Base-by-base conservation (phyloP, 2,329 filamentous ascomycete species). In the Samsoniella hepiali region DNA sequence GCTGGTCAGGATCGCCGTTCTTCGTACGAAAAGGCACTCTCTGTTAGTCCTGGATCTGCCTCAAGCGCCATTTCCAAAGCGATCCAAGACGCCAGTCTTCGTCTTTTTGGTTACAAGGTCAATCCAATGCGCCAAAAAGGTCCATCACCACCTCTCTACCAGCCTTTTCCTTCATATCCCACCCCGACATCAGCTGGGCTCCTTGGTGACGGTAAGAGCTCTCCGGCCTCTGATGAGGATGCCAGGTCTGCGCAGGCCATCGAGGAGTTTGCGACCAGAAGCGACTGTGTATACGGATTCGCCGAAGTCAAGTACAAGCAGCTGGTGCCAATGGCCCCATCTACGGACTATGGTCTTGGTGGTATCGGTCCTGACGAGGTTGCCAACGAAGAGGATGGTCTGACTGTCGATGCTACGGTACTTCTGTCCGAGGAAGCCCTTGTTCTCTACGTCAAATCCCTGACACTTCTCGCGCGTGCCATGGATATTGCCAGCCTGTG, bases 271-370 rank as follows among this genome's bases (percentile, higher is more conserved):
- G 95, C 95, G 1, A 95, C 93, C 38, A 85, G 93, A 45, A 97
- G 93, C 72, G 93, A 99, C 74, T 95, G 97, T 53, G 93, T 99
- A 3, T 99, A 93, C 74, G 93, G 94, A 3, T 98, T 99, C 76
- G 95, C 95, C 6, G 94, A 99, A 77, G 94, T 99, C 72, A 99
- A 99, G 76, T 97, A 96, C 77, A 95, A 96, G 76, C 95, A 99
- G 75, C 84, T 99, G n/a, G 86, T 97, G 57, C 95, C 95, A 3
- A 79, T 95, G 51, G 88, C 91, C 1, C 95, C 94, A 1, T 94
- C 91, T 0, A 85, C 84, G 68, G 87, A 91, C 56, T 87, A 90
- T 68, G 87, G 86, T 6, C 82, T 92, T 4, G 88, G 89, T 7
- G 87, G 88, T 15, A 75, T 84, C n/a, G 77, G 79, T 4, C 72